Evolutionary conservation across 352 stramenopile genomes (phyloP).

Genomic region (Discostella stelligera): DNA sequence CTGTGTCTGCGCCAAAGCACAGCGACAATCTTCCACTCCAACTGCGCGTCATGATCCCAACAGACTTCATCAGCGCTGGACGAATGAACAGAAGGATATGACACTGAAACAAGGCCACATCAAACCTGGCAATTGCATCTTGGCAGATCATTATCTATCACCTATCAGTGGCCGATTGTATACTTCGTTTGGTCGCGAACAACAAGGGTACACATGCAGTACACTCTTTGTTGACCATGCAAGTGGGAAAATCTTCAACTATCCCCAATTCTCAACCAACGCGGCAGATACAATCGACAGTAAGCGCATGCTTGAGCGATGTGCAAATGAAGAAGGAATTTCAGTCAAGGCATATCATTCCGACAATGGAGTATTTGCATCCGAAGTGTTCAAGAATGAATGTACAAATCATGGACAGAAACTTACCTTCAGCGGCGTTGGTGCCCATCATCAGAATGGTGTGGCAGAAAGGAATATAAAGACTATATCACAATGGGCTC

Average conservation of each 20-base stretch:
- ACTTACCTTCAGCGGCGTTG: slow-evolving; percentile 10
- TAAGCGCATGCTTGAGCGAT: slow-evolving; percentile 6
- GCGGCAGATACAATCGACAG: not conserved
- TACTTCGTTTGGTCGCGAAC: not conserved
- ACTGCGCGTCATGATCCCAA: not conserved
- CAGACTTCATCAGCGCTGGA: not conserved
- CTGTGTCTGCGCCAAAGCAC: slow-evolving; percentile 8
- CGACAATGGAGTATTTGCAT: slow-evolving; percentile 17
- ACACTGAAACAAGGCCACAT: not conserved
- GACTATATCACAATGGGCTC: slow-evolving; percentile 20
- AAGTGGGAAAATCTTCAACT: too few species aligned
- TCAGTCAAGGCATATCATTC: slow-evolving; percentile 10
- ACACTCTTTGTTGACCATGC: too few species aligned
- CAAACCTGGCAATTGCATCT: slow-evolving; percentile 32
- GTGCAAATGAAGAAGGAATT: not conserved
- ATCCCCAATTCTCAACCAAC: not conserved
- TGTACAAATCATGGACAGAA: not conserved
- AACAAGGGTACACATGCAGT: too few species aligned
- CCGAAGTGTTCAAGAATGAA: not conserved
- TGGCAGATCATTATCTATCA: slow-evolving; percentile 45
- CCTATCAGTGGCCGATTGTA: slow-evolving; percentile 17
- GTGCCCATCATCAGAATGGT: slow-evolving; percentile 17
- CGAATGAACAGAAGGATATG: not conserved
- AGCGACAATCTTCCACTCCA: not conserved
- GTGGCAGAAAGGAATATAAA: slow-evolving; percentile 29